Evolutionary conservation across 164 flowering plant species (phyloP), one percentile per base, ranked within the genome.

Genomic region (Vitis riparia): DNA sequence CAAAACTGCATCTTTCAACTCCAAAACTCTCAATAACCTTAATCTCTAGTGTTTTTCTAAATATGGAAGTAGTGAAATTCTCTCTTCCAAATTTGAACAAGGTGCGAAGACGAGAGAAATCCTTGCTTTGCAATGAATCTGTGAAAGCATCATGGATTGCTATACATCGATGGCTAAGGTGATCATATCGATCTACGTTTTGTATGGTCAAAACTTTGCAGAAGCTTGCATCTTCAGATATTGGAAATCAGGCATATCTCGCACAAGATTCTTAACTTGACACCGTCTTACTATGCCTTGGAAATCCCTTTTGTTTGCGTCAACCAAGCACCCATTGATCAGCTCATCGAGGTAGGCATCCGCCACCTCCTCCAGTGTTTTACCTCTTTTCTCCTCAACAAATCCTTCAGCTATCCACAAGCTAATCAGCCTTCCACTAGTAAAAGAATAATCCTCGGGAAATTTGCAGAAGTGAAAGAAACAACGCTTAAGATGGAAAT

Each of bases 291-390:
- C 73, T 9, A 74, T 57, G 19, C 80, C 80, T 48, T 17, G 62
- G 3, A 50, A 61, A 49, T 73, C 65, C 0, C 37, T 68, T 59
- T 61, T 47, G 7, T 57, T 56, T 14, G 63, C 75, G 32, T 73
- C 74, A 47, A 81, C 55, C 76, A 79, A 58, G 66, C 66, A 79
- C 55, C 81, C 63, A 2, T 49, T 19, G 19, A 81, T 60, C 13
- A 81, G 85, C 47, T 77, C 77, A 6, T 14, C 50, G 8, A 84
- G 72, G 69, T 81, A 75, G 7, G 71, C 78, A n/a, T 75, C 73
- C 14, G 80, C 83, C 0, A 73, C 80, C 59, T 81, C 83, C 58
- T 84, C 83, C 61, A 67, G 19, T 7, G 76, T 73, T 58, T 56
- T 71, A 19, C 75, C 74, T 32, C 44, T 56, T 17, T 64, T 51